phyloP scores from a whole-genome alignment of 176 grass and related monocot genomes.

The Ensete glaucum region DNA sequence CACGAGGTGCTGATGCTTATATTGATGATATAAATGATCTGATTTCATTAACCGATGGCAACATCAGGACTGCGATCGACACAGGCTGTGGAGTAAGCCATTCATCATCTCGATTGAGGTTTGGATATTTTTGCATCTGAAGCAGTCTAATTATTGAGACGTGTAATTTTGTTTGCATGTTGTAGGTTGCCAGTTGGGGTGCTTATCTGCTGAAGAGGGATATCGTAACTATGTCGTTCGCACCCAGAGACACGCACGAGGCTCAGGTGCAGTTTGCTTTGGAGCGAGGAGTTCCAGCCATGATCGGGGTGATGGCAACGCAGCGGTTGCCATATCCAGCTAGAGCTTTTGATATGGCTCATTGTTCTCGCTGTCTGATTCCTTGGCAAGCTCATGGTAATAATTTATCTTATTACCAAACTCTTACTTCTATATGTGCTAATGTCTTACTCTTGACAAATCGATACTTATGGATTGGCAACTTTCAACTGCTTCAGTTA shows the following conservation, averaged over 20 bases:
- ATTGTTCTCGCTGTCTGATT: slow-evolving; percentile 17
- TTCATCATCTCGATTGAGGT: background rate
- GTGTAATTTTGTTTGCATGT: background rate
- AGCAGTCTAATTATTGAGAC: background rate
- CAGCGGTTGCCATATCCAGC: slow-evolving; percentile 12
- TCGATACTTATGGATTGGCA: too few species aligned
- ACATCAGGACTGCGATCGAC: slow-evolving; percentile 12
- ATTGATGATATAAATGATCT: slow-evolving; percentile 19
- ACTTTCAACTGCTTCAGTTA: background rate
- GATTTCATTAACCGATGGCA: slow-evolving; percentile 10
- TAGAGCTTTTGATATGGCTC: slow-evolving; percentile 19
- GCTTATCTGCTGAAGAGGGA: slow-evolving; percentile 20
- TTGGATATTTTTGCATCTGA: background rate
- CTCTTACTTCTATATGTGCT: background rate
- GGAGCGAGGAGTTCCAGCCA: slow-evolving; percentile 15
- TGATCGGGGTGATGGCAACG: slow-evolving; percentile 14
- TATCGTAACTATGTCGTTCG: slow-evolving; percentile 15
- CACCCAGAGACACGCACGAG: slow-evolving; percentile 17
- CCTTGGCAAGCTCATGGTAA: slow-evolving; percentile 8
- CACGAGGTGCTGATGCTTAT: slow-evolving; percentile 15
- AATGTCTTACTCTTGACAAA: too few species aligned
- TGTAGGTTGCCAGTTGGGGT: slow-evolving; percentile 17
- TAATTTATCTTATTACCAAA: background rate
- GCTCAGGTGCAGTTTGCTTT: slow-evolving; percentile 19
- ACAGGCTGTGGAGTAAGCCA: slow-evolving; percentile 19